These are phyloP conservation scores for Austroboletus novae-zelandiae DNA, from an alignment of 1,284 basidiomycete genomes.

Conservation along the genomic window DNA sequence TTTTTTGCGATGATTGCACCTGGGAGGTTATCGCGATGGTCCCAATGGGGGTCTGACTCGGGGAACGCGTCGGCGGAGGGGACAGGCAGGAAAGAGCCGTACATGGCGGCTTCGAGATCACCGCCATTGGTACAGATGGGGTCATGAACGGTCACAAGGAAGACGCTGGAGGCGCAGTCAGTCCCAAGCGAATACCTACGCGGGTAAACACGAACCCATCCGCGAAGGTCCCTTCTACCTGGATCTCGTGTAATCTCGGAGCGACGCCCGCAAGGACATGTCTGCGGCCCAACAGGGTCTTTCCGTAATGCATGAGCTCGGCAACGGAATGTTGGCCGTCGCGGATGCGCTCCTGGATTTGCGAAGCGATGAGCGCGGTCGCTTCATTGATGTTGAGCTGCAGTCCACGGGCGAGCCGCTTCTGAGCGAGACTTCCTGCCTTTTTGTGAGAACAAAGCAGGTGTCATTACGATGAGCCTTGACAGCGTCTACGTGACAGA, in stretches of 20 bases:
- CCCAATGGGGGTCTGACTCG: slow-evolving; percentile 44
- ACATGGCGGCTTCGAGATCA: slow-evolving; percentile 79
- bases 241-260: slow-evolving; percentile 72
- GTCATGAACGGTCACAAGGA: slow-evolving; percentile 92
- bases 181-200: neutral
- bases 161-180: slow-evolving; percentile 50
- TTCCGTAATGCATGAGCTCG: slow-evolving; percentile 90
- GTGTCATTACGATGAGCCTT: neutral
- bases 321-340: slow-evolving; percentile 90
- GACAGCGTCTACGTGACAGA: neutral
- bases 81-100: slow-evolving; percentile 89
- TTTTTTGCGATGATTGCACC: slow-evolving; percentile 74
- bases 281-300: slow-evolving; percentile 81
- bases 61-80: slow-evolving; percentile 69
- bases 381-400: slow-evolving; percentile 88
- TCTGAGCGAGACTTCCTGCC: slow-evolving; percentile 88
- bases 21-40: slow-evolving; percentile 57
- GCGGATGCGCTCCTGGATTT: slow-evolving; percentile 93
- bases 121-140: slow-evolving; percentile 87
- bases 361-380: slow-evolving; percentile 84
- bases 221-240: slow-evolving; percentile 89
- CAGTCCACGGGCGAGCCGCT: slow-evolving; percentile 89
- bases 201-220: slow-evolving; percentile 59
- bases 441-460: slow-evolving; percentile 27
- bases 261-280: slow-evolving; percentile 87